Evolutionary conservation across 2,329 filamentous ascomycete species (phyloP), one percentile per base, ranked within the genome.

Genomic region (Triangularia setosa): DNA sequence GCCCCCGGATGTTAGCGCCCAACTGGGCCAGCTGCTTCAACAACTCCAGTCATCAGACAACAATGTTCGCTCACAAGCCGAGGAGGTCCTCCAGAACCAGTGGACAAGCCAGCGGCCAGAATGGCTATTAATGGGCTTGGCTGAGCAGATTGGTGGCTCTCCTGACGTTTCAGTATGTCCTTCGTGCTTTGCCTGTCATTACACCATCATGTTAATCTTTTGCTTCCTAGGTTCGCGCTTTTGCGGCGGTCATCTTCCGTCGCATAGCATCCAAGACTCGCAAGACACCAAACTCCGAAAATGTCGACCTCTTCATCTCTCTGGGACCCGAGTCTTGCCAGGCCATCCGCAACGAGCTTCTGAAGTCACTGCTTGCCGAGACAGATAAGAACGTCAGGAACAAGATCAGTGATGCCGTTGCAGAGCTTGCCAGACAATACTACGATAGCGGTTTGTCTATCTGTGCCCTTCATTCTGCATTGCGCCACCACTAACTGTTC

Each of bases 401-500:
- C 80, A 99, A 99, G 79, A 91, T 98, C 75, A 95, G 93, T 72
- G 95, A 99, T 79, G 93, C 94, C n/a, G 91, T 98, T 67, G 95
- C 95, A 24, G 95, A 99, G 79, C 84, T 99, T 66, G 95, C 94
- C 54, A 88, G 95, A 73, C 93, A 99, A 80, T 97, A 97, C 78
- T 90, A 91, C 54, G 95, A 98, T 72, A 92, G 90, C 73, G 89
- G 92, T 96, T 83, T 76, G 88, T 80, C 63, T 35, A 56, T 54
- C 35, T 18, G 73, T 48, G 61, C 44, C 40, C 16, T 25, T 18
- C 61, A 35, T 12, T 23, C 61, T 53, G 23, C 54, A 12, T 24
- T 27, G 25, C 8, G 8, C 25, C 30, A 23, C 57, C 62, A 54
- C 66, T 69, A 66, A 68, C 48, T 27, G 57, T 9, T 11, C 58